These are phyloP conservation scores for Lathyrus tuberosus DNA, from an alignment of 306 rosid genomes.

Conservation along the genomic window DNA sequence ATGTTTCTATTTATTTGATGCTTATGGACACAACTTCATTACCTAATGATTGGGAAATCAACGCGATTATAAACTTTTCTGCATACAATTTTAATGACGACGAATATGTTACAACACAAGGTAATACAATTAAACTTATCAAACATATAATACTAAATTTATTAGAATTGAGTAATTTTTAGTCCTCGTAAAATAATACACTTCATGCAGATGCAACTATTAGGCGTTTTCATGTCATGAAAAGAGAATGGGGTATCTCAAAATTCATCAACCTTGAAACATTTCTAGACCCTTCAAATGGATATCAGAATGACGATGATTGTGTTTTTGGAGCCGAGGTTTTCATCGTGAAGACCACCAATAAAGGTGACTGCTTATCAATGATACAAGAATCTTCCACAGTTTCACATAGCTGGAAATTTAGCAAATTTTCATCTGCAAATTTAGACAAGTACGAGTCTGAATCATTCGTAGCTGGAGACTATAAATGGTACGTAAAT, in stretches of 20 bases:
- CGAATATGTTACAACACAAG: slow-evolving; percentile 42
- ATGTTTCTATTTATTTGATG: slow-evolving; percentile 46
- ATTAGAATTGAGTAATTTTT: too few species aligned
- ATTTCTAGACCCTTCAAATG: slow-evolving; percentile 42
- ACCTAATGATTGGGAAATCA: slow-evolving; percentile 47
- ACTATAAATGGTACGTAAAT: slow-evolving; percentile 47
- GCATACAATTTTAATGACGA: slow-evolving; percentile 34
- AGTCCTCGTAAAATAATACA: too few species aligned
- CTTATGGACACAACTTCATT: neutral
- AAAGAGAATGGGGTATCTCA: slow-evolving; percentile 41
- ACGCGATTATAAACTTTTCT: slow-evolving; percentile 47
- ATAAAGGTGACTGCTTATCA: slow-evolving; percentile 37
- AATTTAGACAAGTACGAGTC: slow-evolving; percentile 17
- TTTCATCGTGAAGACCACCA: slow-evolving; percentile 23
- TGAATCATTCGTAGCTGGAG: slow-evolving; percentile 33
- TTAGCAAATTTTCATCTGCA: neutral
- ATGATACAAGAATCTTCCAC: slow-evolving; percentile 11
- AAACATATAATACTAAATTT: too few species aligned
- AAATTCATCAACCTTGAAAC: slow-evolving; percentile 39
- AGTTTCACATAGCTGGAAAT: slow-evolving; percentile 37
- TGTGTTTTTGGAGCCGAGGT: slow-evolving; percentile 52
- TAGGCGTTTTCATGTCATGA: slow-evolving; percentile 37
- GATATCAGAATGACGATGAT: slow-evolving; percentile 35
- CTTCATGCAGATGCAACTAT: slow-evolving; percentile 35
- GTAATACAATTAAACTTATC: slow-evolving; percentile 7